A percentile compares a stretch with the other conserved stretches of the same genome.
phyloP scores from a whole-genome alignment of 768 basidiomycete species.

The Fistulinella prunicolor region DNA sequence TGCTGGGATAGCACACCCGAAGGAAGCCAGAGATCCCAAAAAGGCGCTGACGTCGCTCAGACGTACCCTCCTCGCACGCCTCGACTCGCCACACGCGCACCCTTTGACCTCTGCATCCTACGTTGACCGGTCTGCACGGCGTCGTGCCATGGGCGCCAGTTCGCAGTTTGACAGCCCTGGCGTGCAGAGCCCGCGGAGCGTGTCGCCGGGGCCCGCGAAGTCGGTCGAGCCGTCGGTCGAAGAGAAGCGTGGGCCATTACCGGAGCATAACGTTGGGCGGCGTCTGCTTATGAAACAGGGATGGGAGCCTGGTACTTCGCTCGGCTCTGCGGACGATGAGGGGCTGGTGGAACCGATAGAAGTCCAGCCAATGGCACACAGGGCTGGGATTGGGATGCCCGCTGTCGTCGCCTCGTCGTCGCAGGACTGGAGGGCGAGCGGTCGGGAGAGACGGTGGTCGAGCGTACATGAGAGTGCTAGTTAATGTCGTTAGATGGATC shows the following conservation, averaged over 20 bases:
- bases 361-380: constrained; percentile 38
- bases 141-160: constrained; percentile 56
- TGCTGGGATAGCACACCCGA: constrained; percentile 3
- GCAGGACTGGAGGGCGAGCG: constrained; percentile 41
- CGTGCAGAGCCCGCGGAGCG: constrained; percentile 28
- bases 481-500: too few species aligned
- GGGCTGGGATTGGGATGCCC: constrained; percentile 57
- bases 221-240: constrained; percentile 17
- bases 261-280: constrained; percentile 63
- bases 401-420: constrained; percentile 10
- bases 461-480: too few species aligned
- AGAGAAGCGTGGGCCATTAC: constrained; percentile 41
- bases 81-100: constrained; percentile 26
- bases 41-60: constrained; percentile 65
- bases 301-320: constrained; percentile 62
- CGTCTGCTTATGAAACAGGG: constrained; percentile 69
- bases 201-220: constrained; percentile 15
- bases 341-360: constrained; percentile 59
- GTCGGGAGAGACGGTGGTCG: constrained; percentile 44
- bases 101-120: constrained; percentile 35
- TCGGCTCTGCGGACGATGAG: constrained; percentile 23
- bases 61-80: constrained; percentile 58
- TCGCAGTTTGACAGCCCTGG: constrained; percentile 56
- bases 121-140: constrained; percentile 68
- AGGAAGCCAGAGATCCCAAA: constrained; percentile 52